These are phyloP conservation scores for Wallacemonas sp. DNA, from an alignment of 208 protist species.

Conservation along the genomic window DNA sequence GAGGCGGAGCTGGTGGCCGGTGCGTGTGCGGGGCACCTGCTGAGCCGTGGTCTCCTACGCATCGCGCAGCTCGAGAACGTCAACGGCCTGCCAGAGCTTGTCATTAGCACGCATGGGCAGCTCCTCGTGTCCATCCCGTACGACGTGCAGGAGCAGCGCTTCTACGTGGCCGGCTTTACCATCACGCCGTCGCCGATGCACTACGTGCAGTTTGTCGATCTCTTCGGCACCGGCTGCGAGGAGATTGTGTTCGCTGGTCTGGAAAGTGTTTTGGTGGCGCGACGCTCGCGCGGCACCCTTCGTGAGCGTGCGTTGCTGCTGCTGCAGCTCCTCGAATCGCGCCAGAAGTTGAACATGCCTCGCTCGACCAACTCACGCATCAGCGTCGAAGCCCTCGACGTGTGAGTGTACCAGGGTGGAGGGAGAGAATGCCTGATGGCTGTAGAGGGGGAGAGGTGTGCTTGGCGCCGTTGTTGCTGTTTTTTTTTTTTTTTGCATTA, in stretches of 20 bases:
- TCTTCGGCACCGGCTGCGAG: slow-evolving; percentile 57
- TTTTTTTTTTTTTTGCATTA: no score
- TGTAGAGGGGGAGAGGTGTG: no score
- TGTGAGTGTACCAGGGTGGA: no score
- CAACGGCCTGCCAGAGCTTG: slow-evolving; percentile 40
- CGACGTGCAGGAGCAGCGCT: slow-evolving; percentile 36
- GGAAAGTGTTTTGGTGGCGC: slow-evolving; percentile 70
- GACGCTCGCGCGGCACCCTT: slow-evolving; percentile 37
- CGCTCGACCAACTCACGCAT: background rate
- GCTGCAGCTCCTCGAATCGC: slow-evolving; percentile 49
- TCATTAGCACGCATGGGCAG: slow-evolving; percentile 83
- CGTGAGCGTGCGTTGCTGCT: slow-evolving; percentile 45
- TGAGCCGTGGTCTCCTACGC: slow-evolving; percentile 72
- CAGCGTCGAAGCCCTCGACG: background rate
- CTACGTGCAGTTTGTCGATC: slow-evolving; percentile 75
- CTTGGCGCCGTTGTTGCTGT: no score
- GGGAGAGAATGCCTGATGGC: no score
- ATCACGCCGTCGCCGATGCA: slow-evolving; percentile 73
- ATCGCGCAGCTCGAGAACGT: slow-evolving; percentile 31
- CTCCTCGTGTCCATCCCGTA: slow-evolving; percentile 69
- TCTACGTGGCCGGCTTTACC: slow-evolving; percentile 67
- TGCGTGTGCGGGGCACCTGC: slow-evolving; percentile 51
- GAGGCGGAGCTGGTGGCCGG: slow-evolving; percentile 11
- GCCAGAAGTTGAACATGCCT: slow-evolving; percentile 9
- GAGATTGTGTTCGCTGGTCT: slow-evolving; percentile 74